phyloP scores from a whole-genome alignment of 768 basidiomycete species.

The Suillus plorans region DNA sequence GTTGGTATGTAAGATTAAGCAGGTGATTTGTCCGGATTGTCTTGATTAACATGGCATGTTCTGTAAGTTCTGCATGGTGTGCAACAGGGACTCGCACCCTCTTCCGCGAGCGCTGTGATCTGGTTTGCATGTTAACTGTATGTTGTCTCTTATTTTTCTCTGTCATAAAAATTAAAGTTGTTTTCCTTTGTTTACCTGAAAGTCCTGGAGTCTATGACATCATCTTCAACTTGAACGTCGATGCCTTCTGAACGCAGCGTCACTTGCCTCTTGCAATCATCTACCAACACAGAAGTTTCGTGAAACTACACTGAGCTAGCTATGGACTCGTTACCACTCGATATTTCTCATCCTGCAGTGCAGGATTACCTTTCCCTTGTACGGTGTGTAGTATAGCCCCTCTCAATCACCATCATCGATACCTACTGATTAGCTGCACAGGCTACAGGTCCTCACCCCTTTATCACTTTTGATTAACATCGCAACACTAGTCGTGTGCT shows the following conservation, averaged over 20 bases:
- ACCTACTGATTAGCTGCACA: slow-evolving; percentile 14
- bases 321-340: slow-evolving; percentile 61
- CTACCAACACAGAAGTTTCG: background rate
- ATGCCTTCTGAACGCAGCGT: background rate
- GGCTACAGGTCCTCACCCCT: slow-evolving; percentile 86
- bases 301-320: slow-evolving; percentile 17
- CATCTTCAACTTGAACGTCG: background rate
- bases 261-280: background rate
- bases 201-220: background rate
- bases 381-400: slow-evolving; percentile 37
- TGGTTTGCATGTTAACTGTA: background rate
- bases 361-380: slow-evolving; percentile 67
- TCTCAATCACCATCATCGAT: background rate
- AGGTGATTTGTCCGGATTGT: slow-evolving; percentile 56
- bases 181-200: slow-evolving; percentile 1
- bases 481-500: slow-evolving; percentile 67
- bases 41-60: slow-evolving; percentile 66
- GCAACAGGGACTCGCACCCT: slow-evolving; percentile 48
- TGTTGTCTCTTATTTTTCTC: background rate
- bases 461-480: slow-evolving; percentile 82
- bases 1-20: slow-evolving; percentile 57
- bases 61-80: slow-evolving; percentile 63
- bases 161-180: background rate
- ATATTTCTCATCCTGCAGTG: slow-evolving; percentile 59
- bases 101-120: slow-evolving; percentile 21